Percentiles rank a stretch among this genome's conserved stretches.
phyloP scores from a whole-genome alignment of 495 filamentous ascomycete genomes.

The Pyronema omphalodes region DNA sequence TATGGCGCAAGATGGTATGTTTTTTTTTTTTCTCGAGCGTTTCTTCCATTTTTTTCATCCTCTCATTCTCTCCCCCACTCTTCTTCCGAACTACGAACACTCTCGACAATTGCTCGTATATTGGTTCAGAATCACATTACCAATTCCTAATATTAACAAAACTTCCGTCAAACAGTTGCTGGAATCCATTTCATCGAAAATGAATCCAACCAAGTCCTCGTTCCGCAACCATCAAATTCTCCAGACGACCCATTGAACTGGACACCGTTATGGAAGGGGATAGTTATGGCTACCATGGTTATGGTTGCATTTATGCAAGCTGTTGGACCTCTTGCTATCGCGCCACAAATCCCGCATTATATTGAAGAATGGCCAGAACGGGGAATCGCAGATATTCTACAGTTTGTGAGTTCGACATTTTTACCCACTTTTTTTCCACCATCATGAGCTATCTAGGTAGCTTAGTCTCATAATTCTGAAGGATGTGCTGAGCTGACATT shows the following conservation, averaged over 20 bases:
- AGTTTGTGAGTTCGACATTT: conserved; percentile 9
- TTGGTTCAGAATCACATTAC: background rate
- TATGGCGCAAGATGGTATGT: conserved; percentile 16
- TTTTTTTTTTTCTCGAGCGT: background rate
- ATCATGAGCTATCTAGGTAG: background rate
- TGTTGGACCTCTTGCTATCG: conserved; percentile 39
- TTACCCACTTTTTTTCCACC: background rate
- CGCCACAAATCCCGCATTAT: conserved; percentile 39
- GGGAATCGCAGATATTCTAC: conserved; percentile 28
- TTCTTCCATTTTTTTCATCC: background rate
- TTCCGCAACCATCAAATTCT: conserved; percentile 38
- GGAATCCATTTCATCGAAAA: conserved; percentile 2
- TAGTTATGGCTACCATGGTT: conserved; percentile 30
- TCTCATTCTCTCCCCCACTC: background rate
- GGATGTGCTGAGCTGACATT: conserved; percentile 12
- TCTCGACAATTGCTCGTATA: too few relatives aligned
- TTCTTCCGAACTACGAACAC: too few relatives aligned
- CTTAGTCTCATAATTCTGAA: conserved; percentile 6
- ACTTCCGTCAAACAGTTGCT: background rate
- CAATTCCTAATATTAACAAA: background rate
- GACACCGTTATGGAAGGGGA: conserved; percentile 31
- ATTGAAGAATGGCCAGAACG: conserved; percentile 36
- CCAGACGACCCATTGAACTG: conserved; percentile 47
- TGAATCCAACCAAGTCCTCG: conserved; percentile 27
- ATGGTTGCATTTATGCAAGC: conserved; percentile 38